Base-by-base conservation (phyloP, 2,329 filamentous ascomycete species). In the Bipolaris bicolor region DNA sequence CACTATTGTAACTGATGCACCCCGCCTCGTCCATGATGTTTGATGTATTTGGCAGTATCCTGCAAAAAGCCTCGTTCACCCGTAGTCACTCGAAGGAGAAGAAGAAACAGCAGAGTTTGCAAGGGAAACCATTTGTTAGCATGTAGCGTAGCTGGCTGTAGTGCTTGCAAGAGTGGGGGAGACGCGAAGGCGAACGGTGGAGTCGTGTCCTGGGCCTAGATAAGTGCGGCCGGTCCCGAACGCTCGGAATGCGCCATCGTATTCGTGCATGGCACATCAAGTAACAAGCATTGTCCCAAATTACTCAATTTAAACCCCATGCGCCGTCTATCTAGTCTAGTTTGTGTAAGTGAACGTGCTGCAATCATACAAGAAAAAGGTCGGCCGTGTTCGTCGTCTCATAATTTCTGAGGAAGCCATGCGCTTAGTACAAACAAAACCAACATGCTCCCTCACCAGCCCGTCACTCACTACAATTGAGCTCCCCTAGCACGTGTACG, bases 1-100 rank as follows among this genome's bases (percentile, higher is more conserved):
- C 77, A 54, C 74, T 72, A 71, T 90, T 86, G 72, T 91, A 91
- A 18, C 51, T 58, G 37, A 63, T 52, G 34, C 52, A 46, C 36
- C 65, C 55, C 58, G 64, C 58, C 63, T 69, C 69, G 34, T 68
- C 66, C 73, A 75, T 76, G 43, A 24, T 65, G 51, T n/a, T 26
- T 49, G 40, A 3, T 24, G 44, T 41, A 47, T 47, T 45, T 43
- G 18, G 50, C 9, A 36, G 39, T 31, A 44, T 36, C 24, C 26
- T 34, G 31, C 34, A 18, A n/a, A 47, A 18, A 46, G 54, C 37
- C 10, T 11, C 36, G 10, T 33, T 64, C 62, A 66, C 26, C 72
- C 72, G 57, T 62, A 59, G 39, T 73, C 73, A 49, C 61, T 64
- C 13, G 65, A 55, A 37, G 40, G 40, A 48, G 40, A 55, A 46